Conservation (phyloP, 208 protist genomes). For the Leishmania braziliensis region DNA sequence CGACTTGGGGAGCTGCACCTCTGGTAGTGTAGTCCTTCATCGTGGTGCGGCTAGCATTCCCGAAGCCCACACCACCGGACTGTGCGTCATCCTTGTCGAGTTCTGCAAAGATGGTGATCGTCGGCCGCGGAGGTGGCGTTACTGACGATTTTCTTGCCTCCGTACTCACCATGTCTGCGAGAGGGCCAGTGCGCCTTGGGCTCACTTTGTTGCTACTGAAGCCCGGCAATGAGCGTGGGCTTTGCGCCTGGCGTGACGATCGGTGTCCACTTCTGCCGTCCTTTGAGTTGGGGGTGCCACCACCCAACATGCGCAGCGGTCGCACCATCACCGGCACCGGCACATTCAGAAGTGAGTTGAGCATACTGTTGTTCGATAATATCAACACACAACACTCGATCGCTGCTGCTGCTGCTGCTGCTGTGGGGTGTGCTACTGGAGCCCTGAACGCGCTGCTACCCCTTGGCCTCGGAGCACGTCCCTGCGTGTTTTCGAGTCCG, state of each 20-base stretch:
- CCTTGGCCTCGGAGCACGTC: too few relatives aligned
- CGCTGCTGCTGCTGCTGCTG: not conserved
- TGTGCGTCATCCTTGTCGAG: slow-evolving; percentile 31
- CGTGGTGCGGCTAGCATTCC: not conserved
- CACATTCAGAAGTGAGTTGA: slow-evolving; percentile 7
- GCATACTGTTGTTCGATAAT: slow-evolving; percentile 2
- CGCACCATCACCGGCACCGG: slow-evolving; percentile 21
- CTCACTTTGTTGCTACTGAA: not conserved
- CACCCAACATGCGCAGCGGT: slow-evolving; percentile 22
- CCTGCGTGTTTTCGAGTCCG: too few relatives aligned
- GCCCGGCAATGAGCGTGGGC: not conserved
- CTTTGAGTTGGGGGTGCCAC: slow-evolving; percentile 16
- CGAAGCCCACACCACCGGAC: not conserved
- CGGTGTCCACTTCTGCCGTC: not conserved
- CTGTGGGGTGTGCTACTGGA: not conserved
- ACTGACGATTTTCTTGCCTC: not conserved
- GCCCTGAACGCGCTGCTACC: not conserved
- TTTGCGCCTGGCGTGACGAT: not conserved
- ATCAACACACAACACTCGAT: not conserved
- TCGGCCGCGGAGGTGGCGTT: slow-evolving; percentile 19
- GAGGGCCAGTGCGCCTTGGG: not conserved
- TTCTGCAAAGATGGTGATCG: slow-evolving; percentile 55
- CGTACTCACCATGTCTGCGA: not conserved
- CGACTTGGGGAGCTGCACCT: not conserved
- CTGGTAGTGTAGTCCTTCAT: not conserved